Evolutionary conservation across 345 rosid species (phyloP).

Genomic region (Rhodamnia argentea): DNA sequence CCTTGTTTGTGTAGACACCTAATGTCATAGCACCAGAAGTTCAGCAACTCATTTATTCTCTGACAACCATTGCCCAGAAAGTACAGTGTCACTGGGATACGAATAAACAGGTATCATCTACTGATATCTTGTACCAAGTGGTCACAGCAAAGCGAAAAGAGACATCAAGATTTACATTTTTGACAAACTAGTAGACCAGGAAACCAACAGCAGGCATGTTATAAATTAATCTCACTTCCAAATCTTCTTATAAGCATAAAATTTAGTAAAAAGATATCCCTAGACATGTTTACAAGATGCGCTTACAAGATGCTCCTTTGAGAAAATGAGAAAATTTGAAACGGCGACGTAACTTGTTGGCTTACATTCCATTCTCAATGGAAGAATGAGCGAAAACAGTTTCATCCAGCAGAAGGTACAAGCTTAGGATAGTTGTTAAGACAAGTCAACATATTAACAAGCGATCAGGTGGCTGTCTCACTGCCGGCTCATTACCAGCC

Average conservation of each 20-base stretch:
- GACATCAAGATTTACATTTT: not conserved
- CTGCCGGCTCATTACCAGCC: not conserved
- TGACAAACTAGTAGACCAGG: not conserved
- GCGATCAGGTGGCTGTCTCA: not conserved
- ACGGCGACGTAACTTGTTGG: not conserved
- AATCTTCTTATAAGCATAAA: not conserved
- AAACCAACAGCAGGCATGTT: not conserved
- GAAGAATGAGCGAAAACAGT: not conserved
- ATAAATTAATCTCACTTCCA: not conserved
- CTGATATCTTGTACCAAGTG: not conserved
- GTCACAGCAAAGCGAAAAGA: not conserved
- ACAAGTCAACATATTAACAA: not conserved
- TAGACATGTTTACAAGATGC: not conserved
- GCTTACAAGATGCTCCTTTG: not conserved
- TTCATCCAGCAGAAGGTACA: not conserved
- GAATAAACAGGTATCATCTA: not conserved
- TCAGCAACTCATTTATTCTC: not conserved
- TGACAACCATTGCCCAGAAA: not conserved
- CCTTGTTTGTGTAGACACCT: not conserved
- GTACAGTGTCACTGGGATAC: not conserved
- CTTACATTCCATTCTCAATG: not conserved
- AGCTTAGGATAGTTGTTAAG: not conserved
- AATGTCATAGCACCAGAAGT: not conserved
- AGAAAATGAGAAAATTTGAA: not conserved
- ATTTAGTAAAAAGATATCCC: not conserved